Base-by-base conservation (phyloP, 2,329 filamentous ascomycete species). In the Aspergillus aculeatinus region DNA sequence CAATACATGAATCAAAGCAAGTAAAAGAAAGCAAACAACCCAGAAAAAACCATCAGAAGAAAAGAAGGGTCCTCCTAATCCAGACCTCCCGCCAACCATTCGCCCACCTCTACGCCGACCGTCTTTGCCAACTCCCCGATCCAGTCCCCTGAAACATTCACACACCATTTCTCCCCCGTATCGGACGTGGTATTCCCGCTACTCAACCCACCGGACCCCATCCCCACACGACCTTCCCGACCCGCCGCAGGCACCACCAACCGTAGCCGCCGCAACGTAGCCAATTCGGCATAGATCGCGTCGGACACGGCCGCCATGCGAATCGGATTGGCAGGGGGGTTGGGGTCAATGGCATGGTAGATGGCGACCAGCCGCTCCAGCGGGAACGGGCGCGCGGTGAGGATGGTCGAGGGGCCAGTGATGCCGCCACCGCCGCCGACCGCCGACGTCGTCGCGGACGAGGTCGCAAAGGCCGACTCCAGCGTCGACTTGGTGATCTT, bases 361-460 rank as follows among this genome's bases (percentile, higher is more conserved):
- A 82, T 80, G 1, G 80, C 80, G 9, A 81, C 65, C 2, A 81
- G 66, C 1, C 80, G 73, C 63, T 82, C 80, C 4, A 82, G 65
- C 0, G 77, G 73, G 60, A 82, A 82, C 0, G 79, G 72, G 3
- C 74, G 76, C 3, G 75, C 75, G 5, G 74, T 76, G 21, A 79
- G 68, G 48, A 78, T 75, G 0, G 74, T 76, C 3, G 76, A 76
- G 14, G 74, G 72, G 0, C 74, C 76, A 5, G 69, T 74, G 48
- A 73, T 74, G 39, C 70, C 74, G 14, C 67, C 65, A 31, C 63
- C 69, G 11, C 68, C 67, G 29, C 66, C 69, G 35, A 65, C 65
- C 10, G 72, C 74, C 14, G 73, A 74, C 2, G 72, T 74, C 1
- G 73, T 72, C 4, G 74, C 75, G 1, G 74, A 76, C 11, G 73